Evolutionary conservation across 2,329 filamentous ascomycete genomes (phyloP).

Genomic region (Sclerotiophoma versabilis): DNA sequence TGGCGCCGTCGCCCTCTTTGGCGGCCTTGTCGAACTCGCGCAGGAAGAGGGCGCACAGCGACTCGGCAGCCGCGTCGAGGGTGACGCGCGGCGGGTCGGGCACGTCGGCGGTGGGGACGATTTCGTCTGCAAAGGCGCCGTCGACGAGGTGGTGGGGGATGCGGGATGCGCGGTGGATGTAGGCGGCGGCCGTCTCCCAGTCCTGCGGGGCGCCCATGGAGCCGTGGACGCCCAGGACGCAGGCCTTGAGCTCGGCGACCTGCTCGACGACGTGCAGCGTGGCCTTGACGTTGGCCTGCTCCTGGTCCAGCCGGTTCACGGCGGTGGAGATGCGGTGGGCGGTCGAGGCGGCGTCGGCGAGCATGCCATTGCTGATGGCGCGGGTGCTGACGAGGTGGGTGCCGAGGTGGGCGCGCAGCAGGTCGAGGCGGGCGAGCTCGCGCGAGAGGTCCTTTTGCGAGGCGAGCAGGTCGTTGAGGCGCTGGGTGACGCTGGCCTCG

Average conservation of each 20-base stretch:
- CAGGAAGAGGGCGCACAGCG: constrained; percentile 86
- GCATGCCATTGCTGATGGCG: constrained; percentile 87
- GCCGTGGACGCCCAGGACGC: constrained; percentile 90
- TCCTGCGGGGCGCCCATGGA: constrained; percentile 98
- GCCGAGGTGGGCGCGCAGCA: constrained; percentile 86
- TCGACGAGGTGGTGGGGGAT: constrained; percentile 81
- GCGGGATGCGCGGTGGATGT: constrained; percentile 81
- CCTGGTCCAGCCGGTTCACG: constrained; percentile 85
- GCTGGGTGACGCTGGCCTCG: constrained; percentile 75
- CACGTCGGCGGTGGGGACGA: constrained; percentile 94
- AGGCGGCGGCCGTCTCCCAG: constrained; percentile 95
- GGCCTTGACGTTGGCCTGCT: constrained; percentile 89
- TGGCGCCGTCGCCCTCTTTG: constrained; percentile 82
- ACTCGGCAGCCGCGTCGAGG: constrained; percentile 85
- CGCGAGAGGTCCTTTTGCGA: constrained; percentile 87
- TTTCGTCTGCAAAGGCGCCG: constrained; percentile 86
- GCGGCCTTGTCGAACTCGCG: constrained; percentile 95
- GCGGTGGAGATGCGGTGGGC: constrained; percentile 85
- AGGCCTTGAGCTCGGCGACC: constrained; percentile 95
- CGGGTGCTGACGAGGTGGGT: constrained; percentile 85
- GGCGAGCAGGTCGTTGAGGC: constrained; percentile 77
- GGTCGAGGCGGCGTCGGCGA: constrained; percentile 83
- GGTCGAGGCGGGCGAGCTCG: constrained; percentile 85
- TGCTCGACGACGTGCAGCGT: constrained; percentile 93
- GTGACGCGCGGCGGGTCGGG: constrained; percentile 90